These are phyloP conservation scores for Sclerotinia minor DNA, from an alignment of 2,329 filamentous ascomycete genomes.

Conservation along the genomic window DNA sequence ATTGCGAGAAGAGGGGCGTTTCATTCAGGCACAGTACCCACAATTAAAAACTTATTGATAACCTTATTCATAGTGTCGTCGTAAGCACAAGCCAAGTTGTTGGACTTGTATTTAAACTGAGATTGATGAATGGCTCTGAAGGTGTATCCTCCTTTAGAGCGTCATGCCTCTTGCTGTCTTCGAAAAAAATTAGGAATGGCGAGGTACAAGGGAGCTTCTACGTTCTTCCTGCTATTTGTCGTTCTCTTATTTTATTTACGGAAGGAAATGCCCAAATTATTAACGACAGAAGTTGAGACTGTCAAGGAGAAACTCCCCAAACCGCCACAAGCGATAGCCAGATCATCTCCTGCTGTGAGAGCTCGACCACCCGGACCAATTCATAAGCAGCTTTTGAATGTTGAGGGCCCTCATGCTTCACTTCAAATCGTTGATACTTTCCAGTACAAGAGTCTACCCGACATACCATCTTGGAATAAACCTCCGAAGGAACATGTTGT, in stretches of 20 bases:
- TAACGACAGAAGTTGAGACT: not conserved
- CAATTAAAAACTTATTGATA: constrained; percentile 11
- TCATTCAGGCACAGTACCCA: not conserved
- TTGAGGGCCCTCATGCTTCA: not conserved
- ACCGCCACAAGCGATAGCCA: too few species aligned
- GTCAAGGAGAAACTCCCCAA: not conserved
- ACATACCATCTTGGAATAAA: constrained; percentile 44
- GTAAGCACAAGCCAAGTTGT: not conserved
- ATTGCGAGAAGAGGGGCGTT: not conserved
- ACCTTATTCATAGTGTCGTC: constrained; percentile 1
- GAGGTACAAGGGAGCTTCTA: constrained; percentile 3
- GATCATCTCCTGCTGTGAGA: not conserved
- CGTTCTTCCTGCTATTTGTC: not conserved
- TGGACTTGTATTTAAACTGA: not conserved
- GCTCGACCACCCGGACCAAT: constrained; percentile 14
- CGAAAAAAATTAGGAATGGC: not conserved
- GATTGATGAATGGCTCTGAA: not conserved
- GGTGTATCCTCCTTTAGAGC: not conserved
- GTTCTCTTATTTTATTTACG: constrained; percentile 8
- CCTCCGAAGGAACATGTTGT: constrained; percentile 45
- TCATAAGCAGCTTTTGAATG: constrained; percentile 6
- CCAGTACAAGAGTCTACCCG: not conserved
- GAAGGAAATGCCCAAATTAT: not conserved
- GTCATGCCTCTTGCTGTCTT: not conserved
- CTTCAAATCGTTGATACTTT: constrained; percentile 13